Conservation (phyloP, 176 grass and related monocot genomes). For the Rhipidocladum racemiflorum region DNA sequence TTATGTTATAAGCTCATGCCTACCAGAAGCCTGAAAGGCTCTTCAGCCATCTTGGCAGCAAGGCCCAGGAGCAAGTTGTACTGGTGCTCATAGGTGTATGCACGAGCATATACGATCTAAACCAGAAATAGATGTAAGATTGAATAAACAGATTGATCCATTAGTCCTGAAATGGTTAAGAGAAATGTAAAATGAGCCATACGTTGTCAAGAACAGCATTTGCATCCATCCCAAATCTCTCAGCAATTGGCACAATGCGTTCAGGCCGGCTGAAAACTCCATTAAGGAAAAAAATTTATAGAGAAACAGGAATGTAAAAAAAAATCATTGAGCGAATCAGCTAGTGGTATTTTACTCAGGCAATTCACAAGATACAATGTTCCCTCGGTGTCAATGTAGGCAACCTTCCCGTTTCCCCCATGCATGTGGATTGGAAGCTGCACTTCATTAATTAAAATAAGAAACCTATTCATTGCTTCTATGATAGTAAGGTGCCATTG, state of each 20-base stretch:
- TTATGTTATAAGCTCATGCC: neutral
- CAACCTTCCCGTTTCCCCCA: constrained; percentile 92
- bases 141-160: neutral
- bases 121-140: constrained; percentile 20
- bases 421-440: constrained; percentile 88
- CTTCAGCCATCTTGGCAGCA: constrained; percentile 94
- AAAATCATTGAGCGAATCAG: constrained; percentile 3
- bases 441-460: constrained; percentile 7
- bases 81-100: constrained; percentile 93
- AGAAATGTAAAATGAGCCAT: constrained; percentile 40
- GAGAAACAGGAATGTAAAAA: neutral
- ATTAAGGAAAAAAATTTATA: constrained; percentile 50
- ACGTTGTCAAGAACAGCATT: constrained; percentile 82
- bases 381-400: constrained; percentile 63
- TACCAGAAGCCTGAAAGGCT: constrained; percentile 79
- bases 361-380: constrained; percentile 66
- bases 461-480: neutral
- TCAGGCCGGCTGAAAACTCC: constrained; percentile 62
- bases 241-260: constrained; percentile 87
- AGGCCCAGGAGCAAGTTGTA: constrained; percentile 89
- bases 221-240: constrained; percentile 94
- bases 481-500: neutral
- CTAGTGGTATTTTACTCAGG: neutral
- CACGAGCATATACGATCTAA: constrained; percentile 95
- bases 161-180: neutral